Evolutionary conservation across 352 stramenopile genomes (phyloP), one percentile per base, ranked within the genome.

Genomic region (Globisporangium acanthophoron): DNA sequence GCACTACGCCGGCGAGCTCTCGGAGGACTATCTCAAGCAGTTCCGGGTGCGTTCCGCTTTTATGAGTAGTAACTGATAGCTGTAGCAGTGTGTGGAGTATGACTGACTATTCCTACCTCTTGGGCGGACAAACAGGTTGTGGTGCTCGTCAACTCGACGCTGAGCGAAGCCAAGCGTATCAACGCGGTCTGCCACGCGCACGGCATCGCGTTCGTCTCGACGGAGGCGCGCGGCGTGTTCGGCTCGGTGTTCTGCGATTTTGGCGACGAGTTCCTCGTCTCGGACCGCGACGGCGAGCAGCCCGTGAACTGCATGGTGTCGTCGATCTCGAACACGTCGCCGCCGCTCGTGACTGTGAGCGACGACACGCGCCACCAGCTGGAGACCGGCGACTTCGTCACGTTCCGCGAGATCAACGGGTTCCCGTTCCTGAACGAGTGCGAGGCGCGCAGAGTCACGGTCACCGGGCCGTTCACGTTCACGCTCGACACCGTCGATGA

Each of bases 181-280:
- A 90, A 96, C 59, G 59, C 81, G 29, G 77, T 97, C 50, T 97
- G 90, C 58, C 89, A 95, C 68, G 53, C 63, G 16, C 76, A 94
- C 50, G 78, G 74, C 33, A 90, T 97, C 69, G 78, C 73, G 59
- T 99, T 99, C 67, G 95, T 99, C 62, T 87, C 90, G 39, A 90
- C 90, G 24, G 81, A 98, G 24, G 74, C 85, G 21, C 86, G 86
- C 6, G 96, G 96, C 21, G 92, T 98, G 15, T 99, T 98, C 78
- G 93, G 90, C 37, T 90, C 85, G 6, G 79, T 98, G 20, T 99
- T 99, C 80, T 99, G 96, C 71, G 97, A 99, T 71, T 99, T 99
- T 83, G 97, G 97, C 8, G 71, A 96, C 24, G 76, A 88, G 16
- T 99, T 99, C 74, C 67, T 97, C 0, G 88, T 98, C 11, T 82